A percentile compares a stretch with the other conserved stretches of the same genome.
phyloP scores from a whole-genome alignment of 1,139 yeast genomes.

The Yamadazyma diddensiae region DNA sequence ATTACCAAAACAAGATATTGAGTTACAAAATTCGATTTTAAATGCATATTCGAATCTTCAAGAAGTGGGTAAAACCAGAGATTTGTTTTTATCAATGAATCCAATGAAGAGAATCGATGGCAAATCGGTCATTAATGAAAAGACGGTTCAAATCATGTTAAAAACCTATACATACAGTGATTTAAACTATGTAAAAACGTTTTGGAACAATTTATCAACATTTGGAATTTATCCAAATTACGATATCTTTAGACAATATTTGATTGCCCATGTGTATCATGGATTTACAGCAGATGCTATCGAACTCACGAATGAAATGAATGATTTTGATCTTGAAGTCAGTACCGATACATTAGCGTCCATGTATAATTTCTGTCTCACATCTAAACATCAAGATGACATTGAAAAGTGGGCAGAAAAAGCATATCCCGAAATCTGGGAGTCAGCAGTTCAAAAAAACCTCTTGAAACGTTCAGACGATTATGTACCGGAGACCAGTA shows the following conservation, averaged over 20 bases:
- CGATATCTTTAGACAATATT: conserved; percentile 58
- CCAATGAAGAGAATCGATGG: conserved; percentile 46
- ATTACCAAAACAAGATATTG: conserved; percentile 53
- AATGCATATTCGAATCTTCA: conserved; percentile 66
- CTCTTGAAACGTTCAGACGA: conserved; percentile 36
- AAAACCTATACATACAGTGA: conserved; percentile 62
- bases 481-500: conserved; percentile 28
- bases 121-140: conserved; percentile 53
- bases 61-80: conserved; percentile 58
- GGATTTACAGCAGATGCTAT: conserved; percentile 62
- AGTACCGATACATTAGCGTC: conserved; percentile 51
- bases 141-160: conserved; percentile 70
- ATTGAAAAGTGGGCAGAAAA: conserved; percentile 54
- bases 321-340: conserved; percentile 50
- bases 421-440: conserved; percentile 49
- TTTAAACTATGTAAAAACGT: conserved; percentile 55
- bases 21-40: conserved; percentile 59
- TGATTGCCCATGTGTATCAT: conserved; percentile 73
- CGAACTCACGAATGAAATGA: conserved; percentile 47
- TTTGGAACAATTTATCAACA: conserved; percentile 61
- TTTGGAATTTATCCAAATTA: conserved; percentile 55
- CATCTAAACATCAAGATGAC: conserved; percentile 42
- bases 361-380: conserved; percentile 61
- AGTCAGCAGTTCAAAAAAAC: conserved; percentile 32
- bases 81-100: conserved; percentile 58